These are phyloP conservation scores for Ceratocystis diversiconidia DNA, from an alignment of 2,329 filamentous ascomycete species.

Conservation along the genomic window DNA sequence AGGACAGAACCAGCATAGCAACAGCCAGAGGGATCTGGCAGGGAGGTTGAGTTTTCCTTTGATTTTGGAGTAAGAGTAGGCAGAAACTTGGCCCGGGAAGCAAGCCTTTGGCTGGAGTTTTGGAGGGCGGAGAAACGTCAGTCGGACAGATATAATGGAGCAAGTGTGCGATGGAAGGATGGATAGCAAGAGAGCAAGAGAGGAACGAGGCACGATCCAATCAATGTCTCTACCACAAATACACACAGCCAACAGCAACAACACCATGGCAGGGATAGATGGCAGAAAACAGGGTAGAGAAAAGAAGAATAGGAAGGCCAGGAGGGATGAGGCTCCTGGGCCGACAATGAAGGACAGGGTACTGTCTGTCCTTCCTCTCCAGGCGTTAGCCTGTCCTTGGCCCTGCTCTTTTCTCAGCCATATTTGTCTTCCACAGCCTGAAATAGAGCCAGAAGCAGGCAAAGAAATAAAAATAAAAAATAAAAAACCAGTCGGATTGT, in stretches of 20 bases:
- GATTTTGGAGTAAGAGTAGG: no score
- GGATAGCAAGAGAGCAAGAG: neutral
- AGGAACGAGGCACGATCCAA: slow-evolving; percentile 13
- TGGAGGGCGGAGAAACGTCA: no score
- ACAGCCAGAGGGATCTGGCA: neutral
- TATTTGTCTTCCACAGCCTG: neutral
- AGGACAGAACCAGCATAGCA: neutral
- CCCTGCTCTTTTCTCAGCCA: neutral
- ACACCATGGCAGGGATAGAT: slow-evolving; percentile 9
- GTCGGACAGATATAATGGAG: no score
- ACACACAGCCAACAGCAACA: neutral
- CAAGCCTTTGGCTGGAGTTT: no score
- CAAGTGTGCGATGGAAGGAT: no score
- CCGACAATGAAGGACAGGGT: neutral
- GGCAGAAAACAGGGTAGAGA: slow-evolving; percentile 4
- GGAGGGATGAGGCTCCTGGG: neutral
- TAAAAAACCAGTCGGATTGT: neutral
- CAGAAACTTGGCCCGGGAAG: no score
- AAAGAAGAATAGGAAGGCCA: neutral
- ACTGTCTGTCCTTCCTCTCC: neutral
- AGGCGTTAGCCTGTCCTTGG: neutral
- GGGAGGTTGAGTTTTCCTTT: neutral
- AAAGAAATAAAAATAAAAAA: neutral
- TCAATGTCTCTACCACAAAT: neutral
- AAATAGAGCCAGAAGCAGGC: neutral